These are phyloP conservation scores for Mucor circinelloides DNA, from an alignment of 371 early-diverging fungal genomes.

Conservation along the genomic window DNA sequence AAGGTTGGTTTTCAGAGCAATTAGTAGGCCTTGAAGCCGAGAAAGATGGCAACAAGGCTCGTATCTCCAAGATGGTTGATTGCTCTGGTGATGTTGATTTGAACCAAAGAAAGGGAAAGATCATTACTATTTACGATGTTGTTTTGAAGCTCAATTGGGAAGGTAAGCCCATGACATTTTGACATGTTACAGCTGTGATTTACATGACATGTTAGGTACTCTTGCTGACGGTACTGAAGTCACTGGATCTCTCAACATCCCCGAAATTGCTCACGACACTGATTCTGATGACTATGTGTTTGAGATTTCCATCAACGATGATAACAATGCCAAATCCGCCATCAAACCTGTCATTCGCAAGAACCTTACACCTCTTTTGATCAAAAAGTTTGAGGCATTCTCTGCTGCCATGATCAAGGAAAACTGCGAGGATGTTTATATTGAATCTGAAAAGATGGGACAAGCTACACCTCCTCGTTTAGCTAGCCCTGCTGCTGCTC, in stretches of 20 bases:
- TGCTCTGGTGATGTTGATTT: slow-evolving; percentile 82
- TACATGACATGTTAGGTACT: slow-evolving; percentile 41
- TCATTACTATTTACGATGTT: slow-evolving; percentile 85
- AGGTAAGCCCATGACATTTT: slow-evolving; percentile 39
- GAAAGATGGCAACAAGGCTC: slow-evolving; percentile 51
- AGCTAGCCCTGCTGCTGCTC: slow-evolving; percentile 23
- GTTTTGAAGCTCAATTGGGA: slow-evolving; percentile 70
- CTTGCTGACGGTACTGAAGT: slow-evolving; percentile 67
- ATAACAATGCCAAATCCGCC: slow-evolving; percentile 58
- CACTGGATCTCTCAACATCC: slow-evolving; percentile 80
- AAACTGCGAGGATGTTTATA: slow-evolving; percentile 90
- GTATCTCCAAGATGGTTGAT: slow-evolving; percentile 56
- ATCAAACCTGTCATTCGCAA: slow-evolving; percentile 77
- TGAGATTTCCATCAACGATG: slow-evolving; percentile 71
- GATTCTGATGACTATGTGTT: slow-evolving; percentile 83
- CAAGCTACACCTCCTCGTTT: slow-evolving; percentile 38
- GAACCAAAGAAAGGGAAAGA: slow-evolving; percentile 88
- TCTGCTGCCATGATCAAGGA: slow-evolving; percentile 76
- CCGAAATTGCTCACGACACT: slow-evolving; percentile 93
- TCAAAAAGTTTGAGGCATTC: slow-evolving; percentile 67
- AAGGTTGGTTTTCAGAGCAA: slow-evolving; percentile 61
- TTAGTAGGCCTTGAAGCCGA: slow-evolving; percentile 54
- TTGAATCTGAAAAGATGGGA: slow-evolving; percentile 60
- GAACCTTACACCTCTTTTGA: slow-evolving; percentile 63
- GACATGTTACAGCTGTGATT: background rate